Percentiles rank a stretch among this genome's conserved stretches.
Conservation (phyloP, 1,139 yeast species). For the Zygoascus meyerae region DNA sequence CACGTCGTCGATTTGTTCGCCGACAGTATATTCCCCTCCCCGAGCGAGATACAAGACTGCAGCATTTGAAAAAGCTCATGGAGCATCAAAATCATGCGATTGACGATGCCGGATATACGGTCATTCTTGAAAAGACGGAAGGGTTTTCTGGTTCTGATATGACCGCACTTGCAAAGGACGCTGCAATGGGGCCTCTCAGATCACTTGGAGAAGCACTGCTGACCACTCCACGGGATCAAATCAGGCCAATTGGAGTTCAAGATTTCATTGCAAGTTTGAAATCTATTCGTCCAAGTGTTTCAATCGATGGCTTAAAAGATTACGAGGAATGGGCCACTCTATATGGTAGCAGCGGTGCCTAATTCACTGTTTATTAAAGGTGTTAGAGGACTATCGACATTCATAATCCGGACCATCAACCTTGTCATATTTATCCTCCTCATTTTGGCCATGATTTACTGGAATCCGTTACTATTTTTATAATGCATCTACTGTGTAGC, state of each 20-base stretch:
- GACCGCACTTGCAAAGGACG: conserved; percentile 93
- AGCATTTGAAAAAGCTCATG: conserved; percentile 66
- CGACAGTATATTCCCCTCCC: conserved; percentile 94
- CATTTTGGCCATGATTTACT: too few species aligned
- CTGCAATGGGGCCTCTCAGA: conserved; percentile 96
- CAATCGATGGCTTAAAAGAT: conserved; percentile 68
- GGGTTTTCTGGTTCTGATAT: conserved; percentile 93
- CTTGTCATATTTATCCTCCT: too few species aligned
- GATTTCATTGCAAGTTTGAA: conserved; percentile 77
- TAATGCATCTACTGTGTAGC: too few species aligned
- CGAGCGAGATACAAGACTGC: conserved; percentile 71
- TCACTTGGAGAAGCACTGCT: conserved; percentile 83
- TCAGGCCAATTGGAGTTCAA: conserved; percentile 66
- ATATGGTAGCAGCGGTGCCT: conserved; percentile 88
- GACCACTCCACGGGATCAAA: conserved; percentile 78
- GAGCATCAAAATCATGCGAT: conserved; percentile 68
- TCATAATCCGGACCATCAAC: too few species aligned
- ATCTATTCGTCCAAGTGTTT: conserved; percentile 88
- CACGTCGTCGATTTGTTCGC: conserved; percentile 87
- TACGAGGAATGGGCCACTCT: conserved; percentile 87
- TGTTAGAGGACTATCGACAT: not conserved
- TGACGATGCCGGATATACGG: conserved; percentile 54
- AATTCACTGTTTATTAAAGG: conserved; percentile 1
- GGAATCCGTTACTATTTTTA: too few species aligned
- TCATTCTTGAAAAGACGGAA: conserved; percentile 57